Percentiles rank a stretch among this genome's conserved stretches.
These are phyloP conservation scores for Penstemon newberryi DNA, from an alignment of 257 asterid genomes.

Conservation along the genomic window DNA sequence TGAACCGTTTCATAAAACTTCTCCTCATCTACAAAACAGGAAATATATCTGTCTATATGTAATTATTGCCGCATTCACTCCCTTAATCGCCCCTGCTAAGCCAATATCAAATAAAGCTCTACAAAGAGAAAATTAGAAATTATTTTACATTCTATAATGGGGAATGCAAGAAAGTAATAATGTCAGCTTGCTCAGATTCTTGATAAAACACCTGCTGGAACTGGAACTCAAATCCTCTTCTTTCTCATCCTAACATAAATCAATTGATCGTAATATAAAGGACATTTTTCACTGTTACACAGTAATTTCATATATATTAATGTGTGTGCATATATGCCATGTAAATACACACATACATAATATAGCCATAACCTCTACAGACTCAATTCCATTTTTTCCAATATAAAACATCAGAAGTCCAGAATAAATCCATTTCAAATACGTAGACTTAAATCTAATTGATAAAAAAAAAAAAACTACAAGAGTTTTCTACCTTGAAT, in stretches of 20 bases:
- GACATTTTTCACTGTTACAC: no score
- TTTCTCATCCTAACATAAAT: conserved; percentile 64
- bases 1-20: background rate
- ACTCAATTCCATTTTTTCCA: no score
- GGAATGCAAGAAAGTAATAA: conserved; percentile 71
- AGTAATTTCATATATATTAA: no score
- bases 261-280: no score
- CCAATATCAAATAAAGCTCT: conserved; percentile 1
- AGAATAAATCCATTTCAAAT: no score
- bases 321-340: no score
- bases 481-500: conserved; percentile 53
- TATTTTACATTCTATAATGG: conserved; percentile 58
- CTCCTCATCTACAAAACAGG: conserved; percentile 19
- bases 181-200: conserved; percentile 68
- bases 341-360: no score
- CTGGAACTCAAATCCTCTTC: conserved; percentile 66
- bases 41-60: conserved; percentile 77
- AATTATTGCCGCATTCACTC: conserved; percentile 72
- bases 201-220: conserved; percentile 78
- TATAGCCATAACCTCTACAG: background rate
- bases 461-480: background rate
- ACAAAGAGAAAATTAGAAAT: background rate
- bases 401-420: no score
- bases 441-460: background rate
- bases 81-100: conserved; percentile 57